phyloP scores from a whole-genome alignment of 768 basidiomycete genomes.

The Leccinum rimulosum region DNA sequence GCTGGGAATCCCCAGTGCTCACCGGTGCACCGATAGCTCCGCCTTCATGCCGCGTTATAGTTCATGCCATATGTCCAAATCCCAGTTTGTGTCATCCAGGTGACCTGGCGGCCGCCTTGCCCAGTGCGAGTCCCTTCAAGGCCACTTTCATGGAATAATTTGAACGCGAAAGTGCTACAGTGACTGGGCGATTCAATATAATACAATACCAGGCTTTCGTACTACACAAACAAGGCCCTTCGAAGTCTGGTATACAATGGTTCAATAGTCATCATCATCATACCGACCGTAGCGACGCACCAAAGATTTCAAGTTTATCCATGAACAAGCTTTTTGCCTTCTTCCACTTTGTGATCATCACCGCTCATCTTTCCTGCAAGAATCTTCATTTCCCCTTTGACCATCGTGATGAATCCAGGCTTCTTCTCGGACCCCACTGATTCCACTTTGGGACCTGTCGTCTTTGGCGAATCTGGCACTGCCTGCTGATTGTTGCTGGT shows the following conservation, averaged over 20 bases:
- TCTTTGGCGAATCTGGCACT: not conserved
- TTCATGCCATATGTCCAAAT: not conserved
- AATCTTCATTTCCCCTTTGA: conserved; percentile 36
- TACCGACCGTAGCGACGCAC: not conserved
- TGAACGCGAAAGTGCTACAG: not conserved
- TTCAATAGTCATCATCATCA: not conserved
- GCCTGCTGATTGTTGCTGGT: not conserved
- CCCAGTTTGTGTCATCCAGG: not conserved
- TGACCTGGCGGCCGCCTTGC: not conserved
- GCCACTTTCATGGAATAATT: not conserved
- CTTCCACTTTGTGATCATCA: conserved; percentile 28
- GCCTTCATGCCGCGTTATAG: not conserved
- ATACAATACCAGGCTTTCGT: conserved; percentile 4
- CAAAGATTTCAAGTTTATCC: conserved; percentile 17
- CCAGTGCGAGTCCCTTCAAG: not conserved
- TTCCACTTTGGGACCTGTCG: not conserved
- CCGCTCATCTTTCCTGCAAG: conserved; percentile 31
- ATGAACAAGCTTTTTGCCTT: conserved; percentile 29
- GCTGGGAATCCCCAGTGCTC: too few species aligned
- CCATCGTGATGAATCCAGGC: conserved; percentile 27
- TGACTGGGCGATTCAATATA: not conserved
- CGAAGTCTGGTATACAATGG: conserved; percentile 5
- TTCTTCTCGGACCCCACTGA: conserved; percentile 18
- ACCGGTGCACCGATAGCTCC: not conserved
- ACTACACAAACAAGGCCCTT: conserved; percentile 10